Evolutionary conservation across 1,284 basidiomycete genomes (phyloP), one percentile per base, ranked within the genome.

Genomic region (Rhodotorula sp.): DNA sequence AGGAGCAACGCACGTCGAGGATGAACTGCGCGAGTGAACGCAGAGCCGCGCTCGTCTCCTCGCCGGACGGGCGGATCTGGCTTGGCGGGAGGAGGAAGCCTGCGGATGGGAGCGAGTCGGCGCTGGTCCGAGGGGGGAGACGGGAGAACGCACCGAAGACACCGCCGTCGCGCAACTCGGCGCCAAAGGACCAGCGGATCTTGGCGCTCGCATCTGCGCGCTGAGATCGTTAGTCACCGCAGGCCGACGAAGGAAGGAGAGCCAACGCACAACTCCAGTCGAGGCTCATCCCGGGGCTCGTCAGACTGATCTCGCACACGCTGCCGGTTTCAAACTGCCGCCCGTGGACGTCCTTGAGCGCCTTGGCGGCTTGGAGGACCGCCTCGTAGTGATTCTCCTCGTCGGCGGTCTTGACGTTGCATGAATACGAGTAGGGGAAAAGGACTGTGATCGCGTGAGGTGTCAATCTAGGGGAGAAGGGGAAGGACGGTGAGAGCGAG

Each of bases 331-430:
- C 91, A 86, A 1, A 84, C 36, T 21, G 41, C 53, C 70, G 58
- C 7, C 74, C 72, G 53, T 77, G 73, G 0, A 78, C 83, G 6
- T 82, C 80, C 66, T 85, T 85, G 64, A 90, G 83, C 5, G 90
- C 88, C 64, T 87, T 85, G 0, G 86, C 85, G 0, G 90, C 90
- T 0, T 91, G 91, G 0, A 89, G 81, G 8, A 88, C 88, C 17
- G 90, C 89, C 81, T 95, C 92, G 71, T 89, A 84, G 76, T 90
- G 86, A 79, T 93, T 89, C 80, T 95, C 92, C 1, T 90, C 90
- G 77, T 93, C 91, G 60, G 87, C 86, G 0, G 91, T 87, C 44
- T 86, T 80, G 58, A 83, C 27, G 55, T 86, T 85, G 82, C 92
- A 94, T 6, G 88, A 87, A 78, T 88, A 90, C 1, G 91, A 89